Base-by-base conservation (phyloP, 2,329 filamentous ascomycete genomes). In the Bipolaris oryzae region DNA sequence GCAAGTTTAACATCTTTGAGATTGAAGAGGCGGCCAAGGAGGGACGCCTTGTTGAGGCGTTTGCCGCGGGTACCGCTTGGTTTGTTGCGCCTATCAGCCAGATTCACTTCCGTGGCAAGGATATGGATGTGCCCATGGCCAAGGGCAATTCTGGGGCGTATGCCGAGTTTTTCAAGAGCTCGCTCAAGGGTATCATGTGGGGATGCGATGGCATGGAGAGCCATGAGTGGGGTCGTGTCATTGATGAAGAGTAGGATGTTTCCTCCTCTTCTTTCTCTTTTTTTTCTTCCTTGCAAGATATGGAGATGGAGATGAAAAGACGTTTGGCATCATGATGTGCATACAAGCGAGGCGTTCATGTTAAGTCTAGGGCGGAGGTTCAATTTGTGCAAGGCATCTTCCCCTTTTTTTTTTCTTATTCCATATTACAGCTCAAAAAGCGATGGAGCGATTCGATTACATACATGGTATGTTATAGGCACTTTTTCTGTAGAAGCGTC, bases 61-160 rank as follows among this genome's bases (percentile, higher is more conserved):
- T 97, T 72, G 91, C 90, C 7, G 87, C 90, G 33, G 93, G 94
- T 16, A 97, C 93, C 60, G 93, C 93, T 54, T 82, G 79, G 74
- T 82, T 82, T 61, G 74, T 82, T 44, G 77, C 79, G 3, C 79
- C 80, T 0, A 74, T 82, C 13, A 73, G 73, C 11, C 58, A 76
- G 49, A 80, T 82, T 44, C 75, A 79, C 54, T 82, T 78, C 73
- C 72, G 77, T 18, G 77, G 78, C 11, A 72, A 72, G 62, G 78
- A 80, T 49, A 58, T 81, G 28, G 71, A 76, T 16, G 66, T 82
- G 11, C 78, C 79, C 2, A 73, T 79, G 65, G 66, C 20, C 5
- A 74, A 74, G 53, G 79, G 78, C 1, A 71, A 77, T 20, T 71
- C 67, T 37, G 79, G 79, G 2, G 67, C 60, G 31, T 81, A 82